phyloP scores from a whole-genome alignment of 108 stramenopile species.

The Cafeteria roenbergensis region DNA sequence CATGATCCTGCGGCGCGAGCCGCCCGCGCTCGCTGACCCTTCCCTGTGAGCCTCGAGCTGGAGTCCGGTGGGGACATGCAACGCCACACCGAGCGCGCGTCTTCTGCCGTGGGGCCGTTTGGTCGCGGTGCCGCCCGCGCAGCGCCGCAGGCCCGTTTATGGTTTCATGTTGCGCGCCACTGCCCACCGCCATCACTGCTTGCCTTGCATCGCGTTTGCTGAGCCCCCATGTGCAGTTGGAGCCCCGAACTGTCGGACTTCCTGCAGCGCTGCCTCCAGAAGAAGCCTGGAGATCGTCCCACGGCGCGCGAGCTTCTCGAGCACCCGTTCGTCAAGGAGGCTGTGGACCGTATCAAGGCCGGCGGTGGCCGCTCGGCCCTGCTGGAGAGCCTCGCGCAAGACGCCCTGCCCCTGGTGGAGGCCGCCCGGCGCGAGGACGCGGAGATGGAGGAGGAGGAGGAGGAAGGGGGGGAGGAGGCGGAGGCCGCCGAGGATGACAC shows the following conservation, averaged over 20 bases:
- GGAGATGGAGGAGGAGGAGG: neutral
- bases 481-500: too few species aligned
- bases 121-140: too few species aligned
- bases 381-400: slow-evolving; percentile 6
- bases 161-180: too few species aligned
- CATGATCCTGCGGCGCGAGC: slow-evolving; percentile 43
- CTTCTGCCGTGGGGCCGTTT: too few species aligned
- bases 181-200: too few species aligned
- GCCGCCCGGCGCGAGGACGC: slow-evolving; percentile 9
- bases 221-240: too few species aligned
- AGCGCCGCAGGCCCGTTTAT: too few species aligned
- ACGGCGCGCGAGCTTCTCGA: slow-evolving; percentile 14
- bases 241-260: slow-evolving; percentile 34
- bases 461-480: neutral
- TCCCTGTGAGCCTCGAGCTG: too few species aligned
- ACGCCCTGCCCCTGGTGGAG: slow-evolving; percentile 13
- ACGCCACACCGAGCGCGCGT: too few species aligned
- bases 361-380: neutral
- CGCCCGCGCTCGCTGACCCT: slow-evolving; percentile 37
- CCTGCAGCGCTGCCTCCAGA: slow-evolving; percentile 25
- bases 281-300: slow-evolving; percentile 22
- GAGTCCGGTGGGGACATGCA: too few species aligned
- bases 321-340: slow-evolving; percentile 21
- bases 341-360: slow-evolving; percentile 5
- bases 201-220: too few species aligned